Conservation (phyloP, 2,329 filamentous ascomycete genomes). For the Cercospora beticola region DNA sequence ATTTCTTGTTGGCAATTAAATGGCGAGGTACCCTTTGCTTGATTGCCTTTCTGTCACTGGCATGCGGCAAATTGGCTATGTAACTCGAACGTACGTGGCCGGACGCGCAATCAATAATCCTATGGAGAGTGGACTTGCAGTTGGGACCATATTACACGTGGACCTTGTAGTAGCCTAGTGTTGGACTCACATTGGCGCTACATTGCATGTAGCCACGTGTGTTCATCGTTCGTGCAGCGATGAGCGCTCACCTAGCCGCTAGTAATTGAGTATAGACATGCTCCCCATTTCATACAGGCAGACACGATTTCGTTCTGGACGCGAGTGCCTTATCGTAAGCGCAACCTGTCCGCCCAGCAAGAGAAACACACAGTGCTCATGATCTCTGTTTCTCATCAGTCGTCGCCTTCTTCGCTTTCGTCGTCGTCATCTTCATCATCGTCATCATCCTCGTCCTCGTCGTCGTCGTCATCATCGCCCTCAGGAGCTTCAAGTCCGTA, state of each 20-base stretch:
- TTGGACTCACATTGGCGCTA: background rate
- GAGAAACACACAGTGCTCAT: background rate
- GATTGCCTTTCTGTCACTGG: background rate
- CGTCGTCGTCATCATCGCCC: conserved; percentile 59
- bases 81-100: background rate
- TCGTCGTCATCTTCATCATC: conserved; percentile 51
- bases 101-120: background rate
- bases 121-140: background rate
- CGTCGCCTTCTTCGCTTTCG: conserved; percentile 38
- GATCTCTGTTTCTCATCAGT: background rate
- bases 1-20: background rate
- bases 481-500: conserved; percentile 73
- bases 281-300: background rate
- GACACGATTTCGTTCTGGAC: no score
- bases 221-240: background rate
- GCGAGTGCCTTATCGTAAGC: background rate
- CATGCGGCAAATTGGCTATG: background rate
- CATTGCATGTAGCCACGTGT: background rate
- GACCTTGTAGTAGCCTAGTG: background rate
- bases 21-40: background rate
- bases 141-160: background rate
- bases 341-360: background rate
- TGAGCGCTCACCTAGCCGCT: background rate
- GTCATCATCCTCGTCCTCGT: conserved; percentile 59
- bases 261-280: background rate